Conservation (phyloP, 73 alveolate species). For the Loxodes magnus region DNA sequence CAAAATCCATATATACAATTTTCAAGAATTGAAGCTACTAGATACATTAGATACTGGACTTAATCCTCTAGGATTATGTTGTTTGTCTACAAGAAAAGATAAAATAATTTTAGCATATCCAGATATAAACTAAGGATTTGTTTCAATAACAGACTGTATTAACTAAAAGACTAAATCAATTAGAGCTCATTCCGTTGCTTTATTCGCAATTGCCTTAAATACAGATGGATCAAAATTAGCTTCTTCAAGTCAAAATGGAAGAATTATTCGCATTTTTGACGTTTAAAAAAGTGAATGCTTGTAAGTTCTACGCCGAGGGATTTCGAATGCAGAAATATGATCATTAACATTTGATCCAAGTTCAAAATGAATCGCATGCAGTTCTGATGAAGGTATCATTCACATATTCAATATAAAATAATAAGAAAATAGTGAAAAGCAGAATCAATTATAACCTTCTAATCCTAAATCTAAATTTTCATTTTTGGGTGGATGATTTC, state of each 20-base stretch:
- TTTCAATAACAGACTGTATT: conserved; percentile 57
- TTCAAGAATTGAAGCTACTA: conserved; percentile 61
- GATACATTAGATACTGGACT: conserved; percentile 80
- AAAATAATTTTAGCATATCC: conserved; percentile 76
- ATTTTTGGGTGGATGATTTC: neutral
- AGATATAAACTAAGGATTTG: conserved; percentile 61
- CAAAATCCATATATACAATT: conserved; percentile 69
- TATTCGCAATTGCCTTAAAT: conserved; percentile 50
- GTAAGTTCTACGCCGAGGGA: conserved; percentile 85
- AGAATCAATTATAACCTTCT: too few relatives aligned
- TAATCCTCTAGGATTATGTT: conserved; percentile 68
- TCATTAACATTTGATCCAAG: conserved; percentile 71
- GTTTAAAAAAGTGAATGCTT: conserved; percentile 35
- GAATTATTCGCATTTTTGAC: conserved; percentile 59
- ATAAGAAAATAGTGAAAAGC: too few relatives aligned
- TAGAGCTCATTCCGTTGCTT: conserved; percentile 43
- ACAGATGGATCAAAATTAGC: conserved; percentile 73
- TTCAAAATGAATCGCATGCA: conserved; percentile 50
- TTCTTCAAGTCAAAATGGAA: conserved; percentile 79
- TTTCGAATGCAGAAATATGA: conserved; percentile 79
- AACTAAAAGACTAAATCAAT: conserved; percentile 19
- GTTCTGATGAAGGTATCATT: conserved; percentile 89
- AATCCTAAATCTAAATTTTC: too few relatives aligned
- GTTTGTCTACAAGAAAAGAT: conserved; percentile 51
- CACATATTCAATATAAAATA: conserved; percentile 57